Evolutionary conservation across 1,284 basidiomycete genomes (phyloP), one percentile per base, ranked within the genome.

Genomic region (Moniliophthora roreri): DNA sequence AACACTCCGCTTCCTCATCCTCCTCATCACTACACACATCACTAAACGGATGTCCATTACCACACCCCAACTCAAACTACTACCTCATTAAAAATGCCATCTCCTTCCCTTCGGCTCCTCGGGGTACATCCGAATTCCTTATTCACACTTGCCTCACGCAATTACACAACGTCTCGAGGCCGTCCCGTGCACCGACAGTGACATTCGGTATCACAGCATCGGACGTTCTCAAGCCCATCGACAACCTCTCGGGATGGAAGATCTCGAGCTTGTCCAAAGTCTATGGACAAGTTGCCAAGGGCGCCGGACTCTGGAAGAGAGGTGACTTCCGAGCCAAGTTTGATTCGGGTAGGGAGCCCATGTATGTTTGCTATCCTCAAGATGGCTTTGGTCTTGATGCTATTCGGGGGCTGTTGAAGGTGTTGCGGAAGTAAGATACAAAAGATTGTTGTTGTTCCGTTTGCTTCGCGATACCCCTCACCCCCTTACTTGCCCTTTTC

Each of bases 21-120:
- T 34, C 47, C 28, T 23, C 36, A n/a, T 37, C 47, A 48, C 28
- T 48, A 16, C 26, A 23, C 47, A 16, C 24, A 8, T 11, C 26
- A n/a, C 34, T 32, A 24, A 13, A 24, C 7, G 16, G 32, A 24
- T 24, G 35, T 41, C n/a, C 56, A 4, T 6, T 18, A 18, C 26
- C 18, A n/a, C 24, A 42, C 24, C 36, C 35, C 37, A 39, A 35
- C 20, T 39, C 48, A 28, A 53, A 59, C 18, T 63, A 70, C 32
- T 77, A 74, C 62, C 72, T 76, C 51, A 77, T 77, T 56, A 78
- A 79, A 62, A 78, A 79, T 44, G 69, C 71, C 6, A 65, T 69
- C 24, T 72, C 73, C 20, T 79, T 80, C 60, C 75, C 75, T 2
- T 58, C 68, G 37, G 72, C 76, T 2, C 77, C 76, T 0, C 73